phyloP scores from a whole-genome alignment of 192 early-diverging fungal genomes.

The Mortierella alpina region DNA sequence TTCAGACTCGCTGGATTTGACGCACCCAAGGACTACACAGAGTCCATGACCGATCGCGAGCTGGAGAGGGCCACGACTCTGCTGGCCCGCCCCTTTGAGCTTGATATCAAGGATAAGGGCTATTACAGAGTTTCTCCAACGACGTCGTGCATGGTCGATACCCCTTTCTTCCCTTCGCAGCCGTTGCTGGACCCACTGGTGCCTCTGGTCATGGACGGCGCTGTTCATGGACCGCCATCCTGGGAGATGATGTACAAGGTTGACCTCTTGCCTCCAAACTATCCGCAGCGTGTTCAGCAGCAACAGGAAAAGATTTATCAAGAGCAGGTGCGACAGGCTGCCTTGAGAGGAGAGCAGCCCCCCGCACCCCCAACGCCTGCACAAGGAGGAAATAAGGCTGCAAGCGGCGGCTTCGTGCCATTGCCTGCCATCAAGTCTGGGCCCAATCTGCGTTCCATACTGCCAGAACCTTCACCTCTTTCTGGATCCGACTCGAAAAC shows the following conservation, averaged over 20 bases:
- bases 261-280: constrained; percentile 48
- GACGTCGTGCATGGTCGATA: constrained; percentile 52
- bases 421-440: constrained; percentile 50
- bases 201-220: constrained; percentile 42
- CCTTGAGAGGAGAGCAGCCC: constrained; percentile 26
- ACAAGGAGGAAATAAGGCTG: not conserved
- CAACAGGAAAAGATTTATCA: constrained; percentile 51
- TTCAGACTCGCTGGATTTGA: constrained; percentile 44
- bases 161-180: constrained; percentile 49
- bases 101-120: constrained; percentile 50
- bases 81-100: constrained; percentile 41
- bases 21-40: constrained; percentile 5
- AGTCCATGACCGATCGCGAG: constrained; percentile 36
- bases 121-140: constrained; percentile 46
- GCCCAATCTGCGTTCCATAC: constrained; percentile 32
- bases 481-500: constrained; percentile 36
- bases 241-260: constrained; percentile 55
- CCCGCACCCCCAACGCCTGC: constrained; percentile 14
- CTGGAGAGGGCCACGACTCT: constrained; percentile 39
- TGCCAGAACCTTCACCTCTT: constrained; percentile 43
- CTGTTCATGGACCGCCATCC: constrained; percentile 32
- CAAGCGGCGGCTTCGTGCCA: constrained; percentile 30
- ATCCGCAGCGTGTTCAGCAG: constrained; percentile 47
- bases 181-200: constrained; percentile 46
- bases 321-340: constrained; percentile 48